phyloP scores from a whole-genome alignment of 305 asterid species.

The Nicotiana rustica region DNA sequence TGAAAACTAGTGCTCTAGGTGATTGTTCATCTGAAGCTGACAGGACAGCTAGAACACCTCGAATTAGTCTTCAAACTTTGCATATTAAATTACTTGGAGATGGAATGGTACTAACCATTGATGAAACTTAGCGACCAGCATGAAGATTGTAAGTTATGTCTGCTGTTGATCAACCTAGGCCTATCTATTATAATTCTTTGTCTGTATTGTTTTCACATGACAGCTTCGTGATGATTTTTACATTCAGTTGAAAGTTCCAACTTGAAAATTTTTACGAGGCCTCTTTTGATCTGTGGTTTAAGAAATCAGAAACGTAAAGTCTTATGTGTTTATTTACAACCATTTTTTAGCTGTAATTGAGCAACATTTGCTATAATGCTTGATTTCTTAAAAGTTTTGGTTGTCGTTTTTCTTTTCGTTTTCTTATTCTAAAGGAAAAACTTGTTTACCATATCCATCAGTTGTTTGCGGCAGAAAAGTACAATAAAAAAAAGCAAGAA shows the following conservation, averaged over 20 bases:
- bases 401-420: not conserved
- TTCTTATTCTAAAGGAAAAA: not conserved
- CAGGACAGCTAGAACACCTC: constrained; percentile 13
- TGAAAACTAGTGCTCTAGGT: not conserved
- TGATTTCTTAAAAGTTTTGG: constrained; percentile 4
- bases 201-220: constrained; percentile 4
- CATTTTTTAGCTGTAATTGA: constrained; percentile 18
- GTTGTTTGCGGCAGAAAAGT: constrained; percentile 1
- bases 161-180: constrained; percentile 29
- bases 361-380: not conserved
- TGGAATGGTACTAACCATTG: not conserved
- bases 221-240: not conserved
- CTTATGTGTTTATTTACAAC: not conserved
- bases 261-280: not conserved
- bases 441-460: constrained; percentile 2
- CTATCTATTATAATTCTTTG: constrained; percentile 20
- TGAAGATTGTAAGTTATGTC: constrained; percentile 18
- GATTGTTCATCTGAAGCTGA: constrained; percentile 6
- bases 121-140: constrained; percentile 9
- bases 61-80: constrained; percentile 28
- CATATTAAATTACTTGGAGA: constrained; percentile 5
- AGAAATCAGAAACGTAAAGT: constrained; percentile 23
- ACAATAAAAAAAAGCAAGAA: not conserved
- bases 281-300: constrained; percentile 13
- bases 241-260: constrained; percentile 14